Conservation (phyloP, 2,329 filamentous ascomycete genomes). For the Verticillium nubilum region DNA sequence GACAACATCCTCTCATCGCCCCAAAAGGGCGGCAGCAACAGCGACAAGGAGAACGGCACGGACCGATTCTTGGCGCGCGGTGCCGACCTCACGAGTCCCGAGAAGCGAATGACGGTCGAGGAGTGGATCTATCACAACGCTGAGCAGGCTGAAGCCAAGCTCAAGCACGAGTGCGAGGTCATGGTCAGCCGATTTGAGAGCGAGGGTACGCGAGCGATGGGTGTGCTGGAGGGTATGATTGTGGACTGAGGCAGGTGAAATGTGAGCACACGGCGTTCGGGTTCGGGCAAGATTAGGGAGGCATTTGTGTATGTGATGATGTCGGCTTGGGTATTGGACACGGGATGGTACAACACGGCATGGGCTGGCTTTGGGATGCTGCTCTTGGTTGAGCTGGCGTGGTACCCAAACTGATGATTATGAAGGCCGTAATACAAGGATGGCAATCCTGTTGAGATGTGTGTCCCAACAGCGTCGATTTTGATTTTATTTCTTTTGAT, state of each 20-base stretch:
- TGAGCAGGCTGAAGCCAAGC: constrained; percentile 68
- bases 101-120: constrained; percentile 88
- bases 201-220: constrained; percentile 75
- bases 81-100: constrained; percentile 62
- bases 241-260: constrained; percentile 43
- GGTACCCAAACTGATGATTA: background rate
- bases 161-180: constrained; percentile 76
- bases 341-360: background rate
- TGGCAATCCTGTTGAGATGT: background rate
- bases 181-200: constrained; percentile 79
- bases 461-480: no score
- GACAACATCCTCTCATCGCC: constrained; percentile 60
- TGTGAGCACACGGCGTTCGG: background rate
- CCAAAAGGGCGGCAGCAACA: constrained; percentile 20
- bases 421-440: background rate
- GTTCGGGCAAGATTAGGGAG: constrained; percentile 2
- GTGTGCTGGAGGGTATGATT: constrained; percentile 67
- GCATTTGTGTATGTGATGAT: constrained; percentile 1
- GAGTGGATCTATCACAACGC: constrained; percentile 88
- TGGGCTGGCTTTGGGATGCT: background rate
- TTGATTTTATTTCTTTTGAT: no score
- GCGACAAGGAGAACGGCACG: constrained; percentile 48
- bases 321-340: background rate
- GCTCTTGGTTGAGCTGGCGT: background rate
- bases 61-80: constrained; percentile 47